Evolutionary conservation across 2,329 filamentous ascomycete species (phyloP).

Genomic region (Aspergillus sp.): DNA sequence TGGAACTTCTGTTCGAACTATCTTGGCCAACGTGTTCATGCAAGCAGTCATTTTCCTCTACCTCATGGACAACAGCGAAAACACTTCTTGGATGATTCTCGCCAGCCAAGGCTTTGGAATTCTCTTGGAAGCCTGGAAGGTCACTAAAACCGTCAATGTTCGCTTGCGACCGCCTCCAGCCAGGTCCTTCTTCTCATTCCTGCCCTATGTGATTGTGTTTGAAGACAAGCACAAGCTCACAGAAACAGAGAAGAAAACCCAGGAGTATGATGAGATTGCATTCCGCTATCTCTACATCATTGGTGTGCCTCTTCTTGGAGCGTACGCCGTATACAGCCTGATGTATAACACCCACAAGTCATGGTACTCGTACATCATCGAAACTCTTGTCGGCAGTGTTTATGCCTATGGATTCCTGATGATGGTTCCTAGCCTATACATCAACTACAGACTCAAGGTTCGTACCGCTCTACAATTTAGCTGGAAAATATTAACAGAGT

Average conservation of each 20-base stretch:
- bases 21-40: constrained; percentile 97
- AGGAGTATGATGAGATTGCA: constrained; percentile 96
- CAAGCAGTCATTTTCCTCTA: constrained; percentile 94
- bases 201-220: constrained; percentile 80
- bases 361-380: constrained; percentile 95
- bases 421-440: constrained; percentile 97
- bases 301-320: constrained; percentile 82
- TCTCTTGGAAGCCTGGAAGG: constrained; percentile 82
- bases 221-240: constrained; percentile 97
- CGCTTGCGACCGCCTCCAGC: constrained; percentile 69
- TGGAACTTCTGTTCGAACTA: constrained; percentile 92
- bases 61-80: constrained; percentile 93
- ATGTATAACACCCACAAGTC: constrained; percentile 94
- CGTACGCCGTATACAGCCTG: constrained; percentile 88
- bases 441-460: constrained; percentile 96
- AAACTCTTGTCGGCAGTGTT: constrained; percentile 90
- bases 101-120: constrained; percentile 87
- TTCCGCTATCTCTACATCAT: constrained; percentile 96
- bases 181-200: constrained; percentile 67
- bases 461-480: constrained; percentile 11
- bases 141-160: constrained; percentile 92
- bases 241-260: constrained; percentile 94
- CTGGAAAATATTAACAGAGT: constrained; percentile 15
- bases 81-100: constrained; percentile 98
- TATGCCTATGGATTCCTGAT: constrained; percentile 98